Evolutionary conservation across 768 basidiomycete genomes (phyloP).

Genomic region (Amanita subjunquillea): DNA sequence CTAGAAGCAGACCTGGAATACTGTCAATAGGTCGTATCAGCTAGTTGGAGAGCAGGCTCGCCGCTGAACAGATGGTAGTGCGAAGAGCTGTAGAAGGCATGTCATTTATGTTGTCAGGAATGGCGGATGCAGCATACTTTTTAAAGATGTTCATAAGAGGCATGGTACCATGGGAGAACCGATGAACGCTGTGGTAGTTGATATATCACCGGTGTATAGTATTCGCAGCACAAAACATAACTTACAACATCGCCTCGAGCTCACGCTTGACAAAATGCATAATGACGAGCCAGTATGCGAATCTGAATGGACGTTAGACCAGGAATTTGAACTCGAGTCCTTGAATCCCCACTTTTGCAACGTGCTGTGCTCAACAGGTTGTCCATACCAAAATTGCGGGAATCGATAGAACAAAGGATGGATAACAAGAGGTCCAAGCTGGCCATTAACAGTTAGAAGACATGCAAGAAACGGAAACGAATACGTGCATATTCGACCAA

Average conservation of each 20-base stretch:
- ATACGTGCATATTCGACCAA: slow-evolving; percentile 85
- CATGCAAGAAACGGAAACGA: background rate
- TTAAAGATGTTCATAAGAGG: slow-evolving; percentile 77
- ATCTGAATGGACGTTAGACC: slow-evolving; percentile 21
- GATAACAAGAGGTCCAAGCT: slow-evolving; percentile 84
- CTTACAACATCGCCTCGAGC: slow-evolving; percentile 83
- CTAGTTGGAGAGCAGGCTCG: slow-evolving; percentile 10
- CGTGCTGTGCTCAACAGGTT: slow-evolving; percentile 58
- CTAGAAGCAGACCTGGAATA: slow-evolving; percentile 57
- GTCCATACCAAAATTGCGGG: slow-evolving; percentile 61
- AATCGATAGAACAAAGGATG: slow-evolving; percentile 79
- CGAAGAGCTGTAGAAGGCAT: slow-evolving; percentile 44
- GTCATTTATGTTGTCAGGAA: background rate
- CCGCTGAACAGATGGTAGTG: slow-evolving; percentile 84
- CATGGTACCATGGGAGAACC: slow-evolving; percentile 94
- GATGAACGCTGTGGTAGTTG: slow-evolving; percentile 56
- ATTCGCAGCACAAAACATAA: background rate
- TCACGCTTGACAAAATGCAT: slow-evolving; percentile 89
- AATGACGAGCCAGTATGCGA: slow-evolving; percentile 66
- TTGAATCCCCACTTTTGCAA: slow-evolving; percentile 54
- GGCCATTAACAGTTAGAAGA: slow-evolving; percentile 2
- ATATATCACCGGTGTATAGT: background rate
- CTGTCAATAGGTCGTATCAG: background rate
- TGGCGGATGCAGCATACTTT: slow-evolving; percentile 46
- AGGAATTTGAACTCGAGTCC: background rate